Evolutionary conservation across 2,329 filamentous ascomycete genomes (phyloP).

Genomic region (Colletotrichum endophyticum): DNA sequence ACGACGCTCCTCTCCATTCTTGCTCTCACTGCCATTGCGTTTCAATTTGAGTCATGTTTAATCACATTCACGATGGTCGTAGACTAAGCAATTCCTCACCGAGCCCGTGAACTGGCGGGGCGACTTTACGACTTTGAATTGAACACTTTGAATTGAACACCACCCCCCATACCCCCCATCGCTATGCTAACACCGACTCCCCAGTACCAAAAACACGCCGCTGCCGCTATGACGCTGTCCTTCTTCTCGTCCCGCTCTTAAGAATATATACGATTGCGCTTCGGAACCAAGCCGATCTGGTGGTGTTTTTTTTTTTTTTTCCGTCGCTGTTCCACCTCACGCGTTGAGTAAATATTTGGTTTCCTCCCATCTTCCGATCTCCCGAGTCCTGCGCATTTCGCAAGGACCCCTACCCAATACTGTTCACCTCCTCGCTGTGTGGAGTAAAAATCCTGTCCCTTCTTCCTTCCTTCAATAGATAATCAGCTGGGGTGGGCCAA

Average conservation of each 20-base stretch:
- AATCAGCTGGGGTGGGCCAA: conserved; percentile 5
- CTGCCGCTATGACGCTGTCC: conserved; percentile 1
- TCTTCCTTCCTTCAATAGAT: background rate
- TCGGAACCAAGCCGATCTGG: background rate
- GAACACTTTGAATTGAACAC: background rate
- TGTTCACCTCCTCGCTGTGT: background rate
- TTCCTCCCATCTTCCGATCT: background rate
- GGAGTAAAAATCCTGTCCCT: background rate
- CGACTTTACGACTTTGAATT: background rate
- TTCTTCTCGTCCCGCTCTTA: background rate
- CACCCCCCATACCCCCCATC: background rate
- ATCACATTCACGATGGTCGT: background rate
- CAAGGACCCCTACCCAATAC: background rate
- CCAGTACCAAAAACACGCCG: background rate
- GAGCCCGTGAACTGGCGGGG: background rate
- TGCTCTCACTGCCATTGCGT: background rate
- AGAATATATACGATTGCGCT: background rate
- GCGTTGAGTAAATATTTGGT: background rate
- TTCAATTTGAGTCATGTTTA: background rate
- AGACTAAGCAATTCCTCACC: background rate
- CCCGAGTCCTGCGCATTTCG: background rate
- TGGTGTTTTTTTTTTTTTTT: background rate
- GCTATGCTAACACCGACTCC: background rate
- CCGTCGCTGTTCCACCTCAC: background rate
- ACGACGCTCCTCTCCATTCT: background rate